phyloP scores from a whole-genome alignment of 495 filamentous ascomycete species.

The Neurospora tetrasperma region DNA sequence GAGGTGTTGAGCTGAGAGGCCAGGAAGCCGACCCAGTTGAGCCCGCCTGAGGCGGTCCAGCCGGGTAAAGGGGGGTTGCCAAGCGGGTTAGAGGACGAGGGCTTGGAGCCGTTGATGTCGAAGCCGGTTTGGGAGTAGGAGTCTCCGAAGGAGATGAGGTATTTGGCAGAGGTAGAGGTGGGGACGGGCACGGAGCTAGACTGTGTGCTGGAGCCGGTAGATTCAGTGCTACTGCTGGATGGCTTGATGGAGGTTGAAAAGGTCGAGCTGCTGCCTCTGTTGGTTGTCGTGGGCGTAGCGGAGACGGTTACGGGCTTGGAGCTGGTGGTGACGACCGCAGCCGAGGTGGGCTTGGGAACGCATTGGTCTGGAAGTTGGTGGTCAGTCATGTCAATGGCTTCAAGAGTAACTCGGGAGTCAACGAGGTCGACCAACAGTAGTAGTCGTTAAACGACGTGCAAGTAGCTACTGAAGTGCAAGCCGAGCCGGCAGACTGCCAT shows the following conservation, averaged over 20 bases:
- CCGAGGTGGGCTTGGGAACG: neutral
- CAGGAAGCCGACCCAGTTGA: slow-evolving; percentile 62
- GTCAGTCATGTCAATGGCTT: neutral
- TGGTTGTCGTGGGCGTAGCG: neutral
- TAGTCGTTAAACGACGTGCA: slow-evolving; percentile 14
- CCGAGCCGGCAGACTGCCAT: slow-evolving; percentile 7
- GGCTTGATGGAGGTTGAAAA: neutral
- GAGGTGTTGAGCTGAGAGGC: slow-evolving; percentile 52
- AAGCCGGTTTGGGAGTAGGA: slow-evolving; percentile 52
- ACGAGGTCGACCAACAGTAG: slow-evolving; percentile 10
- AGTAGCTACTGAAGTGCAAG: slow-evolving; percentile 7
- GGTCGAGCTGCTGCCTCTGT: neutral
- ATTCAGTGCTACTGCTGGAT: neutral
- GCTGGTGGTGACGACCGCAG: neutral
- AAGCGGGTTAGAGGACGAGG: slow-evolving; percentile 55
- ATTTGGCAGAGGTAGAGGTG: slow-evolving; percentile 11
- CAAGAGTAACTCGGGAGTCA: neutral
- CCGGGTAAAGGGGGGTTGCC: slow-evolving; percentile 64
- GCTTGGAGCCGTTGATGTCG: slow-evolving; percentile 48
- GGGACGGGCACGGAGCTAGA: neutral
- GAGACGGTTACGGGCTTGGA: neutral
- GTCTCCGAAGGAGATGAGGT: slow-evolving; percentile 37
- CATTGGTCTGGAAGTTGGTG: neutral
- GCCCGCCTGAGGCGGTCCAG: slow-evolving; percentile 47
- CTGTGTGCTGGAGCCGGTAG: neutral